Base-by-base conservation (phyloP, 1,139 yeast species). In the Lodderomyces beijingensis region DNA sequence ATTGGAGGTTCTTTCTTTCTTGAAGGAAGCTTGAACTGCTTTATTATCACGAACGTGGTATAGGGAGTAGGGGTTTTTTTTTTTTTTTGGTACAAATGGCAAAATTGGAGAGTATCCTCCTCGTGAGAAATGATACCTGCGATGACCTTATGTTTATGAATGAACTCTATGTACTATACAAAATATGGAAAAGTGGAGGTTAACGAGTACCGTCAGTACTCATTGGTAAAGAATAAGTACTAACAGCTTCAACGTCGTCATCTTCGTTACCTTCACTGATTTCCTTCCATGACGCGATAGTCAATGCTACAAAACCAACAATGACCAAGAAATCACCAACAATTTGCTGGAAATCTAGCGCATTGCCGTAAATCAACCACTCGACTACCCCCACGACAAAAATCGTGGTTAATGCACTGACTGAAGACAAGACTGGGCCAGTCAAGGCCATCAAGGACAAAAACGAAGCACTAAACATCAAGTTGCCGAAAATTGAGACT, bases 361-460 rank as follows among this genome's bases (percentile, higher is more conserved):
- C 55, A 26, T 77, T 73, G 10, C 79, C 83, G 53, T 82, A 83
- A n/a, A 82, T 47, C 3, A 71, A 41, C 82, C 85, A 84, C 50
- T 87, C 95, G 13, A 79, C 81, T 3, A 84, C 35, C 0, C 95
- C 95, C 29, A 87, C 93, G 38, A 86, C 58, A 44, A 86, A 73
- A 14, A 88, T 87, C 0, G 95, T 84, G 34, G 85, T 64, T 38
- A 87, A 59, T 0, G 95, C 79, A 25, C 91, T 81, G 8, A 87
- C 95, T 0, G 91, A 78, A 1, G 94, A 82, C 33, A 87, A 65
- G 2, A 87, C 95, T 0, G 96, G 95, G 11, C 85, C 79, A 0
- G 95, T 87, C 38, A 87, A 68, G 1, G 95, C 81, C 83, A 86
- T 84, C 43, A 87, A 63, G 2, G 88, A 73, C 41, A 87, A 66